phyloP scores from a whole-genome alignment of 371 early-diverging fungal genomes.

The Thermomucor indicae-seudaticae region DNA sequence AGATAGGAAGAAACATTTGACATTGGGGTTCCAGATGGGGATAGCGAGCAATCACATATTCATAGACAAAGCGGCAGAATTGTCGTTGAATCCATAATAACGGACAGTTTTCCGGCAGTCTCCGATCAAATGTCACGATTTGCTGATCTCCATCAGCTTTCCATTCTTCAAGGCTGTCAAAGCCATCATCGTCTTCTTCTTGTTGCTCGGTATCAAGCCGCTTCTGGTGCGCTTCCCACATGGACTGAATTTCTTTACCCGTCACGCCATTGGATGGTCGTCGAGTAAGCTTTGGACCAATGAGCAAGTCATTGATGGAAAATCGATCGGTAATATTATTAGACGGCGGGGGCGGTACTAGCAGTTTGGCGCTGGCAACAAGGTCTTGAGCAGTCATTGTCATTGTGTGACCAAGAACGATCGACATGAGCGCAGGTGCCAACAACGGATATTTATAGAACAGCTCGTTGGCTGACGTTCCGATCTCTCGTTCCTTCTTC shows the following conservation, averaged over 20 bases:
- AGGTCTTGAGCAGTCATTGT: slow-evolving; percentile 35
- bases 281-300: slow-evolving; percentile 7
- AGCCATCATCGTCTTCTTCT: neutral
- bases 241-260: slow-evolving; percentile 7
- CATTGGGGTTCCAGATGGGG: slow-evolving; percentile 24
- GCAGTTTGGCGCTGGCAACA: slow-evolving; percentile 20
- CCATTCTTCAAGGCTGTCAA: neutral
- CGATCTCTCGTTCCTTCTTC: slow-evolving; percentile 11
- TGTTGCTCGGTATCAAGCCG: neutral
- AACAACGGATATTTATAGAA: slow-evolving; percentile 34
- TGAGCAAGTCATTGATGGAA: slow-evolving; percentile 2
- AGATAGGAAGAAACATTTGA: slow-evolving; percentile 28
- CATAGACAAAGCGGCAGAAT: slow-evolving; percentile 32
- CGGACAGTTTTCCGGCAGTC: slow-evolving; percentile 20
- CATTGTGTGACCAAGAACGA: slow-evolving; percentile 40
- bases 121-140: neutral
- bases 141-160: neutral
- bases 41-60: slow-evolving; percentile 23
- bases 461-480: slow-evolving; percentile 5
- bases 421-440: slow-evolving; percentile 44
- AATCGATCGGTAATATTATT: slow-evolving; percentile 3
- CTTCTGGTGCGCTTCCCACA: slow-evolving; percentile 10
- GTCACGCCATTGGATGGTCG: slow-evolving; percentile 1
- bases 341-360: slow-evolving; percentile 4
- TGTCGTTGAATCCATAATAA: slow-evolving; percentile 25